Base-by-base conservation (phyloP, 306 rosid species). In the Prunus kanzakura region DNA sequence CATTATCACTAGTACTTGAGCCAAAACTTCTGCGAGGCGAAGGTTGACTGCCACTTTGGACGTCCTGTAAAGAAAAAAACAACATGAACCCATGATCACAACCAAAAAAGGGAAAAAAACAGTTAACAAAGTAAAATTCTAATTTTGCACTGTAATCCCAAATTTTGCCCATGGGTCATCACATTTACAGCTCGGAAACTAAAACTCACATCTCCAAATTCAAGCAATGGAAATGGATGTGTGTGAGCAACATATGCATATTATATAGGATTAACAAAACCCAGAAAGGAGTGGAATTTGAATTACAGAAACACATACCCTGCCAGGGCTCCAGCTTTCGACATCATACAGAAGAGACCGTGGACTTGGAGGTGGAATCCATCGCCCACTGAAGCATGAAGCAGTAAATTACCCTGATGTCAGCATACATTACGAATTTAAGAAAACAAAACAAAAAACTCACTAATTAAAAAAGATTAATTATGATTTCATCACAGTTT, bases 381-480 rank as follows among this genome's bases (percentile, higher is more conserved):
- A 90, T 84, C 92, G 94, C 78, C 96, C 98, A 84, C 98, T 95
- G 97, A 95, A 90, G 93, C 89, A 92, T 86, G 88, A 92, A 92
- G 84, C 92, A 95, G 88, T 78, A 91, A 92, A 90, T 85, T 78
- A 89, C 76, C 91, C 93, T 82, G 95, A 91, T 52, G 91, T 93
- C 96, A 95, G 97, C 91, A 84, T 87, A 80, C 60, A 60, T 60
- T 90, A 88, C 74, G 79, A 84, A 89, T 86, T 87, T 82, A 90
- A 88, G 86, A 84, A 79, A 86, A 72, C 18, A 63, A 45, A 38
- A 30, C 50, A 29, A 55, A 56, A 76, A 74, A 80, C 74, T 80
- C 46, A 68, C 61, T 77, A 78, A 71, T 77, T 77, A 81, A 68
- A 84, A 86, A 84, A 38, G 29, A 23, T 23, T 22, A 25, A 82